These are phyloP conservation scores for Candida xiaguanensis DNA, from an alignment of 805 yeast species.

Conservation along the genomic window DNA sequence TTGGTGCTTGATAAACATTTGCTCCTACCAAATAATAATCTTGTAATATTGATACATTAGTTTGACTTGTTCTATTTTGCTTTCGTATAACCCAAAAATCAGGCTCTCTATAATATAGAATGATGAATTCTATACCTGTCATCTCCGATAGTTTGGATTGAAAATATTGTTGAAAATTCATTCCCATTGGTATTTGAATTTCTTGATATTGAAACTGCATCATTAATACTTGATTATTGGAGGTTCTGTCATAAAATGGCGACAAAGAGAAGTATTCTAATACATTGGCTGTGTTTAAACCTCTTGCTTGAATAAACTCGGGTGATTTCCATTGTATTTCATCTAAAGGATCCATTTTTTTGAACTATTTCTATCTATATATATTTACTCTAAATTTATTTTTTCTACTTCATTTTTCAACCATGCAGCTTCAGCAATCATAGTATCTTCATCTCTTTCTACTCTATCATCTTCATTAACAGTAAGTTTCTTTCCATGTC, in stretches of 20 bases:
- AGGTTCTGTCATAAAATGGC: constrained; percentile 91
- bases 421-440: constrained; percentile 68
- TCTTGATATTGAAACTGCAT: constrained; percentile 90
- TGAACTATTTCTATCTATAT: background rate
- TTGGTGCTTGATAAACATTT: constrained; percentile 87
- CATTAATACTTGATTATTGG: constrained; percentile 89
- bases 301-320: constrained; percentile 91
- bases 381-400: constrained; percentile 9
- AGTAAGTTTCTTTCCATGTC: constrained; percentile 15
- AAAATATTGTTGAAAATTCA: constrained; percentile 28
- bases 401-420: constrained; percentile 41
- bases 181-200: constrained; percentile 30
- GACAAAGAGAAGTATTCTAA: constrained; percentile 90
- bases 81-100: constrained; percentile 90
- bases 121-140: constrained; percentile 82
- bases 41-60: constrained; percentile 52
- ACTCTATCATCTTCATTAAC: constrained; percentile 48
- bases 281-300: constrained; percentile 83
- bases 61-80: constrained; percentile 52
- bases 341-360: constrained; percentile 48
- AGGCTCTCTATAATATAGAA: constrained; percentile 76
- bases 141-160: constrained; percentile 66
- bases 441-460: constrained; percentile 57
- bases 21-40: constrained; percentile 91
- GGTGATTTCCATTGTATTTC: constrained; percentile 97